phyloP scores from a whole-genome alignment of 768 basidiomycete species.

The Phanerochaete carnosa region DNA sequence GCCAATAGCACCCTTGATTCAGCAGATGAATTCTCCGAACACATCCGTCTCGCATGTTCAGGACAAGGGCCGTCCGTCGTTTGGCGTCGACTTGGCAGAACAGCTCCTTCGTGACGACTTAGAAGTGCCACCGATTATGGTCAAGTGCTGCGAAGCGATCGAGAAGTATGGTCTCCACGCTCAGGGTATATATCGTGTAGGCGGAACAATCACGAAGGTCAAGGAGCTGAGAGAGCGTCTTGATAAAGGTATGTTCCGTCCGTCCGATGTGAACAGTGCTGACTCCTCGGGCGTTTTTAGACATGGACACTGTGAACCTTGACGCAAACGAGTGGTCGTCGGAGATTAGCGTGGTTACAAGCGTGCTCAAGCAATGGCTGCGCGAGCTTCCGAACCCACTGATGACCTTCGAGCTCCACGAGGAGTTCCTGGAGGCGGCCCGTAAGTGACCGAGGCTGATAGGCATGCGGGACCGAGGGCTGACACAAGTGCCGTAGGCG shows the following conservation, averaged over 20 bases:
- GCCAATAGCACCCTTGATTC: slow-evolving; percentile 44
- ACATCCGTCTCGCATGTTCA: slow-evolving; percentile 31
- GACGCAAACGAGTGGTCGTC: slow-evolving; percentile 86
- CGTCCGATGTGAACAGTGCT: background rate
- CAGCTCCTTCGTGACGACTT: slow-evolving; percentile 90
- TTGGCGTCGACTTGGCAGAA: slow-evolving; percentile 88
- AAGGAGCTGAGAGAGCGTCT: slow-evolving; percentile 76
- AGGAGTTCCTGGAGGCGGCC: slow-evolving; percentile 93
- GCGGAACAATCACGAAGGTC: slow-evolving; percentile 87
- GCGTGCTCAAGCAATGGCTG: slow-evolving; percentile 93
- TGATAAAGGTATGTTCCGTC: slow-evolving; percentile 65
- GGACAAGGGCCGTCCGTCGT: slow-evolving; percentile 78
- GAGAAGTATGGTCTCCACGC: slow-evolving; percentile 82
- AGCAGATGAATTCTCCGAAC: slow-evolving; percentile 24
- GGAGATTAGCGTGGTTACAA: slow-evolving; percentile 96
- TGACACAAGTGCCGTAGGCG: slow-evolving; percentile 36
- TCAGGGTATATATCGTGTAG: slow-evolving; percentile 92
- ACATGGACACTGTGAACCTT: slow-evolving; percentile 84
- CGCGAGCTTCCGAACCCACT: slow-evolving; percentile 94
- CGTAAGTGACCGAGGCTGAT: slow-evolving; percentile 49
- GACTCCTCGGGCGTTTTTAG: slow-evolving; percentile 33
- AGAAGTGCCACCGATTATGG: slow-evolving; percentile 84
- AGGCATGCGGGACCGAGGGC: background rate
- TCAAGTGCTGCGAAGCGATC: slow-evolving; percentile 88
- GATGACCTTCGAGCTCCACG: slow-evolving; percentile 78